Conservation (phyloP, 192 early-diverging fungal genomes). For the Phlyctochytrium planicorne region DNA sequence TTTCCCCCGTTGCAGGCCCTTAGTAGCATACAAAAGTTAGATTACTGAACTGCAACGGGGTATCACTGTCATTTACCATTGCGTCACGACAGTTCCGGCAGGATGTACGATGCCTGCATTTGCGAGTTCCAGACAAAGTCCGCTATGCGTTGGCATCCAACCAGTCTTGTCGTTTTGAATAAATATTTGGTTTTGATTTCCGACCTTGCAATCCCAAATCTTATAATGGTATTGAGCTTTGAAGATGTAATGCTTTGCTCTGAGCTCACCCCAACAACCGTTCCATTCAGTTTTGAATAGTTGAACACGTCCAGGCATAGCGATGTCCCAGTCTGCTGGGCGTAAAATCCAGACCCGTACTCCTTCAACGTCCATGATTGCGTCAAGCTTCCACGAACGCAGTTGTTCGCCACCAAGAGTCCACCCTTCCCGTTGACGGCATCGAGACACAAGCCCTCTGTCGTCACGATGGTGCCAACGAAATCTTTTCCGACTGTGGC, state of each 20-base stretch:
- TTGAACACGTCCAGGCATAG: constrained; percentile 9
- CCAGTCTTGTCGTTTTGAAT: not conserved
- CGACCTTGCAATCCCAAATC: not conserved
- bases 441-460: constrained; percentile 1
- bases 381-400: not conserved
- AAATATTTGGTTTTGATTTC: not conserved
- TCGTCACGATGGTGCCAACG: not conserved
- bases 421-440: not conserved
- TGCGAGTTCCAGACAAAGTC: not conserved
- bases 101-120: not conserved
- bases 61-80: too few species aligned
- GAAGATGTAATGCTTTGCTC: not conserved
- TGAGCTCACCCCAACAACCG: constrained; percentile 3
- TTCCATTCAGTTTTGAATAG: not conserved
- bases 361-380: not conserved
- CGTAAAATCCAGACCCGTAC: not conserved
- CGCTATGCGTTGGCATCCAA: not conserved
- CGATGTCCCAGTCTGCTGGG: not conserved
- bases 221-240: too few species aligned
- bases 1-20: not conserved
- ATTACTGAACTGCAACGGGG: too few species aligned
- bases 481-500: not conserved
- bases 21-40: too few species aligned
- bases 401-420: not conserved
- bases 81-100: not conserved